A percentile compares a stretch with the other conserved stretches of the same genome.
Conservation (phyloP, 495 filamentous ascomycete genomes). For the Xylaria nigripes region DNA sequence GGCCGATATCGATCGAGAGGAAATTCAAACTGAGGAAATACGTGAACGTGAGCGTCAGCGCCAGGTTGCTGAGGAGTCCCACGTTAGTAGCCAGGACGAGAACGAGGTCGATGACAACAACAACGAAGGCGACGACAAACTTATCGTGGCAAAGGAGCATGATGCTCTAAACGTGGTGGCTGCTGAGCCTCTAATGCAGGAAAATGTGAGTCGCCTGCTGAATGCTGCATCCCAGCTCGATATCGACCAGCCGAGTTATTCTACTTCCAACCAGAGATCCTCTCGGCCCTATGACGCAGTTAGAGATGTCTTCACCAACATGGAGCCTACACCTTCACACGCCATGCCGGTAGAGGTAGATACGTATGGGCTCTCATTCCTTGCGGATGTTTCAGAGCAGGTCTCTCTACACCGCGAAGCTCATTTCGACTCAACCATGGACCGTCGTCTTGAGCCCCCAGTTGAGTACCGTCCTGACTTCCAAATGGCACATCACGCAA, state of each 20-base stretch:
- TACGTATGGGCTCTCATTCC: conserved; percentile 19
- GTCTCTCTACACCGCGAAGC: conserved; percentile 6
- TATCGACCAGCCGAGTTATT: not conserved
- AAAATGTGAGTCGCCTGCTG: conserved; percentile 10
- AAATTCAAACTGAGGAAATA: conserved; percentile 28
- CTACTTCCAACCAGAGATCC: conserved; percentile 11
- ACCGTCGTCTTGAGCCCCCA: not conserved
- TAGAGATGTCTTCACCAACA: conserved; percentile 37
- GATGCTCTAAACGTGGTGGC: conserved; percentile 1
- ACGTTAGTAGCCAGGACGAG: conserved; percentile 12
- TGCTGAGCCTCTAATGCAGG: not conserved
- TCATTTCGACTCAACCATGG: conserved; percentile 1
- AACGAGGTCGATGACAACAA: no score
- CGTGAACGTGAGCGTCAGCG: conserved; percentile 26
- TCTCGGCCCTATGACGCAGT: conserved; percentile 43
- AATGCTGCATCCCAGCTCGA: conserved; percentile 21
- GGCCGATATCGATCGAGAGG: conserved; percentile 26
- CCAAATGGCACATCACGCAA: conserved; percentile 1
- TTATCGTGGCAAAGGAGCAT: conserved; percentile 1
- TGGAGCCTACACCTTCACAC: conserved; percentile 17
- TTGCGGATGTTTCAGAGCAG: conserved; percentile 25
- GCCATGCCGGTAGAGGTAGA: conserved; percentile 10
- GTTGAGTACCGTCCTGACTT: conserved; percentile 7
- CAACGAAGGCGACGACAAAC: conserved; percentile 11
- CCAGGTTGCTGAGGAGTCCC: conserved; percentile 12